Evolutionary conservation across 176 grass and related monocot genomes (phyloP).

Genomic region (Oryza meyeriana): DNA sequence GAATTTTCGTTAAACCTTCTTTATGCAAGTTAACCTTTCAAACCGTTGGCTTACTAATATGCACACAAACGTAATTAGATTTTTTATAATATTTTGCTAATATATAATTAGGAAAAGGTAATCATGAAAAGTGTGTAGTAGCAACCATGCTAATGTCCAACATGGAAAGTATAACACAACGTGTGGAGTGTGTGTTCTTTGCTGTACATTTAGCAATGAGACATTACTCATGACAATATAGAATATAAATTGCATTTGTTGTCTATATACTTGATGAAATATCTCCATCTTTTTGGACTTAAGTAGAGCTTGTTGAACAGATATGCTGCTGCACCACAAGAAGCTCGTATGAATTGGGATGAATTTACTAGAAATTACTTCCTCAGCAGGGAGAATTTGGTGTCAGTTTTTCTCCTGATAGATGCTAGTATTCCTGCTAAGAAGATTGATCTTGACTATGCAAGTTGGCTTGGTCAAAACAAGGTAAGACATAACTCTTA

Average conservation of each 20-base stretch:
- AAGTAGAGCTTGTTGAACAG: constrained; percentile 47
- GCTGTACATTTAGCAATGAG: not conserved
- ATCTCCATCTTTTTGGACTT: constrained; percentile 16
- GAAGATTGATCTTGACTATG: constrained; percentile 98
- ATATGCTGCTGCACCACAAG: constrained; percentile 92
- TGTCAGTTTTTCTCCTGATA: constrained; percentile 92
- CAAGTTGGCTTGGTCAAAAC: constrained; percentile 97
- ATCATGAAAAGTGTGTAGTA: too few species aligned
- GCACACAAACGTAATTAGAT: not conserved
- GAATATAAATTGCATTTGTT: not conserved
- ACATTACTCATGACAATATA: not conserved
- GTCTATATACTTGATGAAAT: constrained; percentile 3
- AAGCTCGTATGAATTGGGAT: constrained; percentile 70
- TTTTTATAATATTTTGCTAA: not conserved
- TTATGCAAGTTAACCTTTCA: not conserved
- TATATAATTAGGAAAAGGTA: too few species aligned
- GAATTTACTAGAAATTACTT: constrained; percentile 96
- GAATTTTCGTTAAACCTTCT: not conserved
- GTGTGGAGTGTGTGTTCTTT: not conserved
- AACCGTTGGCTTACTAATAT: not conserved
- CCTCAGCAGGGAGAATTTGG: constrained; percentile 62
- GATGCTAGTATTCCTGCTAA: constrained; percentile 98
- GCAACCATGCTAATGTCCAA: too few species aligned
- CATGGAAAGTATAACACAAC: not conserved
- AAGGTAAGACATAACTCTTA: constrained; percentile 48